Base-by-base conservation (phyloP, 2,329 filamentous ascomycete species). In the Tolypocladium cylindrosporum region DNA sequence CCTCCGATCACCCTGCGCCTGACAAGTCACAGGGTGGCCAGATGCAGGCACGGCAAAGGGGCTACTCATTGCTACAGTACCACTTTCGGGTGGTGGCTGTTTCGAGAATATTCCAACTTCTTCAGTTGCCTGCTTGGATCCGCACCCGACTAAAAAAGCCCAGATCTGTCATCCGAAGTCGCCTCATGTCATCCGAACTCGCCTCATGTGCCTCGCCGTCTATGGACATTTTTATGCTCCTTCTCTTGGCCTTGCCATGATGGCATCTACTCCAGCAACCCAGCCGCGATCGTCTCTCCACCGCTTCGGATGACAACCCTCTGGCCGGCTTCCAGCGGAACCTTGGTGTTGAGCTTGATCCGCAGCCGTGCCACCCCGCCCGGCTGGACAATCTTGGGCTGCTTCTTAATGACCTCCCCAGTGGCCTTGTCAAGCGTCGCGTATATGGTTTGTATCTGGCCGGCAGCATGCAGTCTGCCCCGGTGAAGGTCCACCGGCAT, bases 401-500 rank as follows among this genome's bases (percentile, higher is more conserved):
- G 91, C 77, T 90, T 95, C 79, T 92, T 95, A 48, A 86, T 68
- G 1, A 88, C 75, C n/a, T 82, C 79, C 0, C 91, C 93, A 1
- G 83, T 90, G 10, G 80, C 79, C 73, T 95, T 95, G 71, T 97
- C 90, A 50, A 97, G 72, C 2, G 86, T 79, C 0, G 88, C 89
- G 10, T 88, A 74, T 62, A 97, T 79, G 61, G 84, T 82, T 56
- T 80, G 79, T 45, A 99, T 88, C 54, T 83, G 82, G 0, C 89
- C 94, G 0, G 90, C 81, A 0, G 86, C 85, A 70, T 96, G 89
- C 55, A 97, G 74, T 10, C 91, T 81, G 0, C 94, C 94, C 24
- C 91, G 80, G 70, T 97, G 92, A 10, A 99, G 85, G 67, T 97
- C 93, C 11, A 97, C 84, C 31, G 85, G 84, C 84, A 93, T 94